Evolutionary conservation across 208 protist genomes (phyloP), one percentile per base, ranked within the genome.

Genomic region (Trypanosoma mega): DNA sequence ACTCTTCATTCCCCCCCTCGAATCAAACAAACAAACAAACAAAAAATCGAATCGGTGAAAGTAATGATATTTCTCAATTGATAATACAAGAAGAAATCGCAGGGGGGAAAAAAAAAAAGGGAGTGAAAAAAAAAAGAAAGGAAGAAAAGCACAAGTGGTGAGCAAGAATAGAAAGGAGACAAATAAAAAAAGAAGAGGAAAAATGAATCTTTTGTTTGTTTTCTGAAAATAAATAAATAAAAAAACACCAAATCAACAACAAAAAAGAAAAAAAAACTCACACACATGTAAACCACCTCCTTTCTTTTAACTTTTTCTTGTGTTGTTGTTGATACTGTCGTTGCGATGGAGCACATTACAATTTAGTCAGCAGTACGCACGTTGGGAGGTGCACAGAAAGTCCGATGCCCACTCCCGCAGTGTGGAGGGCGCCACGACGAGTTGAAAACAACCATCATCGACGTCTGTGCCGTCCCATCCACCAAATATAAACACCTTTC

Each of bases 61-160:
- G 2, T 30, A 24, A 24, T 41, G 39, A 24, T 7, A 2, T 23
- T n/a, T 31, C 16, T 54, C 29, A 11, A 33, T 3, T 23, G n/a
- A 20, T 1, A 14, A 2, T 16, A 27, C 16, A 51, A 26, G 33
- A 29, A 29, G 33, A 68, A 6, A 39, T 18, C 24, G 33, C 9
- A 36, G 36, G 23, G 27, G 55, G n/a, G 1, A 52, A 60, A 72
- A 72, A 60, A 43, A 72, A 66, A 72, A 45, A 51, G 8, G 30
- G 27, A 11, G 14, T 49, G 30, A 46, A 68, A 26, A 47, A 58
- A 21, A 44, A 58, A 63, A 65, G 16, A 45, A 33, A 6, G 7
- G 18, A 6, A 46, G 36, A 50, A 58, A 21, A 27, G 29, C 1
- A n/a, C n/a, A 33, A 30, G 44, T 6, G 9, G 41, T 31, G 23